Evolutionary conservation across 2,329 filamentous ascomycete species (phyloP), one percentile per base, ranked within the genome.

Genomic region (Westerdykella ornata): DNA sequence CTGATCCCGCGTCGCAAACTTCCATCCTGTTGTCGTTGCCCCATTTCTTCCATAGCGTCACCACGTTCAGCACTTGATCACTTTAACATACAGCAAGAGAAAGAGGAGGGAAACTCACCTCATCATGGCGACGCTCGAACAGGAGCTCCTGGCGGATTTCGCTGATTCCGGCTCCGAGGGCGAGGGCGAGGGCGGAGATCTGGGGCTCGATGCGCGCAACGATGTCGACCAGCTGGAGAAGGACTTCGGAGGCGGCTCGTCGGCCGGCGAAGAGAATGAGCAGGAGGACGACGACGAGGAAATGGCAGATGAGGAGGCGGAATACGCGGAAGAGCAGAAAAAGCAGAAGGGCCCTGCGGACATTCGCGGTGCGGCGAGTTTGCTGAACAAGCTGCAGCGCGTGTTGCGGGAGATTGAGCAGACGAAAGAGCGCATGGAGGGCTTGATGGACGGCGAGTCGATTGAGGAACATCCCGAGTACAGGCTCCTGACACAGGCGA

Each of bases 381-480:
- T 95, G 55, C 89, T 94, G 82, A 83, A 85, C 65, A 85, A 81
- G 29, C 69, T 95, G 48, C 79, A 87, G 55, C 85, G 87, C 31
- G 76, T 94, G 3, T 73, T 95, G 49, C 80, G 90, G 80, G 87
- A 62, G 41, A 63, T 66, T 35, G 51, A 56, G 6, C 53, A 59
- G 20, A 51, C 50, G 29, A 58, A 75, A 70, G 73, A 71, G 73
- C 85, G 79, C 70, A 81, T 84, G 88, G 78, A 89, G 51, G 78
- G 76, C 20, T 78, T 74, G 16, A 77, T 81, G 54, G 72, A 92
- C 46, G 88, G 59, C 30, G 62, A 88, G 54, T 89, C 86, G 41
- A 82, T 94, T 56, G 88, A 95, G 67, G 88, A 94, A 59, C 88
- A 94, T 56, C 88, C 88, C 38, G 88, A 94, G 64, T 95, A 94